Percentiles rank a stretch among this genome's conserved stretches.
These are phyloP conservation scores for Yamadazyma scolyti DNA, from an alignment of 805 yeast species.

Conservation along the genomic window DNA sequence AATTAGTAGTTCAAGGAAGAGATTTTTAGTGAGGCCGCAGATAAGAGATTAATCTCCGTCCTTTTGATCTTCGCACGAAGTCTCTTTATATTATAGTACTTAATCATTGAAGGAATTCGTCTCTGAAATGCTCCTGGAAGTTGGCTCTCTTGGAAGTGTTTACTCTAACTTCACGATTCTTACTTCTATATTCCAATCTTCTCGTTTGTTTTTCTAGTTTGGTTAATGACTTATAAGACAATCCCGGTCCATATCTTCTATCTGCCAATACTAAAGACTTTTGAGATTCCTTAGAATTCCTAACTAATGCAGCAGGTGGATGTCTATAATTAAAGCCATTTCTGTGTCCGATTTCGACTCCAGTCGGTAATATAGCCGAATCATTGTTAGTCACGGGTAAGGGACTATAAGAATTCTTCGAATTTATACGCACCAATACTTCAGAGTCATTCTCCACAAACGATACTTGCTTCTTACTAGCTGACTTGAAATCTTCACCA, in stretches of 20 bases:
- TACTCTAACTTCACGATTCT: constrained; percentile 21
- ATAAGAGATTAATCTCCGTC: too few relatives aligned
- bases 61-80: too few relatives aligned
- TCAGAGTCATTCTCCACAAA: constrained; percentile 18
- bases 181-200: constrained; percentile 18
- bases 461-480: constrained; percentile 21
- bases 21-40: too few relatives aligned
- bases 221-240: constrained; percentile 22
- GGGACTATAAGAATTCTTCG: constrained; percentile 14
- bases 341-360: constrained; percentile 79
- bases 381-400: constrained; percentile 25
- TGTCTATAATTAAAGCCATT: constrained; percentile 67
- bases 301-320: constrained; percentile 41
- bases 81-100: too few relatives aligned
- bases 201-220: constrained; percentile 31
- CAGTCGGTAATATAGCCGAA: constrained; percentile 55
- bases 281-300: constrained; percentile 52
- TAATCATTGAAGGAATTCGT: constrained; percentile 18
- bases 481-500: constrained; percentile 4
- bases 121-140: constrained; percentile 36
- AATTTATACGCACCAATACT: constrained; percentile 3
- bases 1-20: too few relatives aligned
- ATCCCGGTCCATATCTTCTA: constrained; percentile 43
- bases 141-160: constrained; percentile 25
- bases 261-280: constrained; percentile 78